Base-by-base conservation (phyloP, 2,329 filamentous ascomycete genomes). In the Penicillium sclerotigenum region DNA sequence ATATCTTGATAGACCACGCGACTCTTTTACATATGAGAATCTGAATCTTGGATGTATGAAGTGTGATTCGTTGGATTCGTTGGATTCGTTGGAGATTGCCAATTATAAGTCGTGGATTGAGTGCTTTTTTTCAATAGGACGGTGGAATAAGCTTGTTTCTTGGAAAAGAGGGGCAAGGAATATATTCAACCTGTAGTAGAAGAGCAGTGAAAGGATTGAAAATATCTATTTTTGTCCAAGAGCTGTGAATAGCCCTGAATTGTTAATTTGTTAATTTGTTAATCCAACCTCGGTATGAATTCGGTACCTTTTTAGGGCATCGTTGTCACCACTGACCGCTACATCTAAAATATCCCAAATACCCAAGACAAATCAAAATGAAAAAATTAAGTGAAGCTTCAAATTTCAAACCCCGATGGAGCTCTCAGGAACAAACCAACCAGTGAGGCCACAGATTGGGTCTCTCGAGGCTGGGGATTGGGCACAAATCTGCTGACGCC, bases 401-500 rank as follows among this genome's bases (percentile, higher is more conserved):
- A 29, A 50, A 51, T 46, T 8, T 20, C 26, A 52, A 37, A 37
- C n/a, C n/a, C n/a, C 31, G 43, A 42, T 49, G 50, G 57, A 54
- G 47, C 28, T 20, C n/a, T 6, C 41, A 31, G 33, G 45, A 31
- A 36, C 57, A 60, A 56, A 54, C 53, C 48, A 58, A 49, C 53
- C 43, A 50, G 52, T 51, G 46, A 59, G 59, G 55, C 58, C 62
- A 58, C 56, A 60, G 52, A 54, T 66, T 69, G 64, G 65, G 65
- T 65, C 42, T 52, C 47, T 48, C 52, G 42, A 62, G 61, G 59
- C 59, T 63, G 59, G 62, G 59, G 59, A 67, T 65, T 61, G 64
- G 60, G 61, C 64, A 64, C 50, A 65, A 63, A 42, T 36, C 38
- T 47, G 49, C 45, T 45, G 37, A 46, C 57, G 37, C 56, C 28